Base-by-base conservation (phyloP, 352 stramenopile species). In the Globisporangium canariense region DNA sequence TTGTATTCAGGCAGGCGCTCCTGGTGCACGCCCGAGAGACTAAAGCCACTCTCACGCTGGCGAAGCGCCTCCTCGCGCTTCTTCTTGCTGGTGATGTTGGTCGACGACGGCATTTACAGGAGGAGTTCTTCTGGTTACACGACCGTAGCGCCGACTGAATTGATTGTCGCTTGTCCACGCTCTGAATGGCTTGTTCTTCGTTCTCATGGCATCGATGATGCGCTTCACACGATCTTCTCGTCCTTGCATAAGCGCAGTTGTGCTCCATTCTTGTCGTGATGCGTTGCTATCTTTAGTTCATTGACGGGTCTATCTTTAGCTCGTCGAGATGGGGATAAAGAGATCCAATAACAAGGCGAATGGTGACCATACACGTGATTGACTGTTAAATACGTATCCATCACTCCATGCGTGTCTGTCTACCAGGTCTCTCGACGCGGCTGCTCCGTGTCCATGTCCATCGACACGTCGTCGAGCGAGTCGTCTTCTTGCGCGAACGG, bases 1-100 rank as follows among this genome's bases (percentile, higher is more conserved):
- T 96, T 97, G 79, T 97, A 97, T 54, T 86, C 65, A 2, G 77
- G 77, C 8, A 96, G 65, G 20, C 83, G 90, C 58, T 90, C 78
- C 36, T 89, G 83, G 57, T 90, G 81, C 20, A 82, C 75, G 6
- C 77, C 77, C 20, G 71, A 77, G 34, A 87, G 71, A 30, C 78
- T 83, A 58, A 93, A 93, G 36, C 77, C 77, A 41, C 28, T 79
- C 52, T 91, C 81, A 8, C 81, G 78, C 54, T 85, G 70, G 7
- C 77, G 75, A 2, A 89, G 71, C 20, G 69, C 63, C 14, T 83
- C 73, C 22, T 86, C 74, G 41, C 64, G 75, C 56, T 69, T 78
- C 64, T 83, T 82, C 67, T 75, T 71, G 59, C 50, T 69, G 14
- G 41, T 2, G 30, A 46, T 38, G 52, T 22, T 63, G 16, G 8